A percentile compares a stretch with the other conserved stretches of the same genome.
phyloP scores from a whole-genome alignment of 106 monocot species.

The Dactylorhiza incarnata region DNA sequence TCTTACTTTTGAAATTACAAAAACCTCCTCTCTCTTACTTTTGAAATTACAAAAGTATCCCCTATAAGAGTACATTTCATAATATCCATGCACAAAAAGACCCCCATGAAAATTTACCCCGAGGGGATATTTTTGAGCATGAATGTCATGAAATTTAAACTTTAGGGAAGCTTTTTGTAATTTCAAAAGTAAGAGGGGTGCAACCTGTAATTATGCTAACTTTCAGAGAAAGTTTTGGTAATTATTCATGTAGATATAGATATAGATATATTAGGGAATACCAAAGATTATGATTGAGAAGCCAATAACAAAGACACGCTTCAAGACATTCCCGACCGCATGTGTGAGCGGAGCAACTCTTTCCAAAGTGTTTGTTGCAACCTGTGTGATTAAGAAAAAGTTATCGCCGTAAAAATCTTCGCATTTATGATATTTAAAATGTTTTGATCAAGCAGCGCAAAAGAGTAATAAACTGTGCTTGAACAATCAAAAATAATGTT shows the following conservation, averaged over 20 bases:
- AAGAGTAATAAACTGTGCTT: neutral
- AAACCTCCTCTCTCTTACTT: too few species aligned
- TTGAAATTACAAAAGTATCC: too few species aligned
- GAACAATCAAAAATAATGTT: neutral
- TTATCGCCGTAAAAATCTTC: neutral
- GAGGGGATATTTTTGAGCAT: too few species aligned
- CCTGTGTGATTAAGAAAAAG: constrained; percentile 27
- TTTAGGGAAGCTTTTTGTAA: too few species aligned
- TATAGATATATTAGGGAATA: constrained; percentile 14
- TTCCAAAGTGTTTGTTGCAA: constrained; percentile 97
- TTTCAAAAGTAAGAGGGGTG: too few species aligned
- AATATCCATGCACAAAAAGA: too few species aligned
- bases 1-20: too few species aligned
- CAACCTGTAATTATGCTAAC: neutral
- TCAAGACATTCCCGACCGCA: constrained; percentile 97
- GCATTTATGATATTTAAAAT: neutral
- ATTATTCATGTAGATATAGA: neutral
- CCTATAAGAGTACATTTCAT: too few species aligned
- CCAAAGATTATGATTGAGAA: constrained; percentile 96
- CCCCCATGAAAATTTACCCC: too few species aligned
- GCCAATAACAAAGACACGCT: constrained; percentile 96
- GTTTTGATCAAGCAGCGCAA: too few species aligned
- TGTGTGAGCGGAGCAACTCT: constrained; percentile 99
- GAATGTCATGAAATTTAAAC: too few species aligned
- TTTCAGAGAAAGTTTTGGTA: neutral